phyloP scores from a whole-genome alignment of 2,329 filamentous ascomycete genomes.

The Cladosporium velox region DNA sequence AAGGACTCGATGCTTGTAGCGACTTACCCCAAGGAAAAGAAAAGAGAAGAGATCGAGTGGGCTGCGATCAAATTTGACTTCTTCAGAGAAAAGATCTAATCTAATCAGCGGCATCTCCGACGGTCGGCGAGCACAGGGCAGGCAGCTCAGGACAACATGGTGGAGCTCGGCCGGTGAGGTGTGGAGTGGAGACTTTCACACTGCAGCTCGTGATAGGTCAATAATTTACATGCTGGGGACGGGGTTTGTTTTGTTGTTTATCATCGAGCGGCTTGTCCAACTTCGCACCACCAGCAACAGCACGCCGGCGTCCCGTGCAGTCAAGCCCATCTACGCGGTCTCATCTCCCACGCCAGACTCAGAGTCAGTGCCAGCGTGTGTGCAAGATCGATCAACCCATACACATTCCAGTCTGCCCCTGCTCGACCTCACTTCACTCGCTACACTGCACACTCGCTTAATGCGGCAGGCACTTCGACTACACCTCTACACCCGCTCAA shows the following conservation, averaged over 20 bases:
- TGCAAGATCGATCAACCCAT: constrained; percentile 1
- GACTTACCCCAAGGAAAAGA: constrained; percentile 53
- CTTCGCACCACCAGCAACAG: constrained; percentile 1
- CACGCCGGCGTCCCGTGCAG: constrained; percentile 8
- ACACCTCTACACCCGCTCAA: neutral
- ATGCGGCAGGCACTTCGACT: constrained; percentile 16
- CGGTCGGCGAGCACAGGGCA: neutral
- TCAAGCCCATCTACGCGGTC: neutral
- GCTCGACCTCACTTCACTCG: constrained; percentile 8
- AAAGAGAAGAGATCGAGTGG: constrained; percentile 33
- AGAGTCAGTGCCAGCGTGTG: neutral
- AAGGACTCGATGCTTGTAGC: constrained; percentile 31
- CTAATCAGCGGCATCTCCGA: constrained; percentile 12
- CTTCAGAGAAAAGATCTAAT: neutral
- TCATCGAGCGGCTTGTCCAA: neutral
- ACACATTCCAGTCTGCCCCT: neutral
- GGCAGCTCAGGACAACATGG: too few species aligned
- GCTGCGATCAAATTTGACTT: constrained; percentile 14
- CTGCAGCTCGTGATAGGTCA: neutral
- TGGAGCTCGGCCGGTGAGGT: neutral
- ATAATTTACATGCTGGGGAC: too few species aligned
- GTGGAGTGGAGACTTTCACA: neutral
- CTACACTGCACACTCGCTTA: constrained; percentile 10
- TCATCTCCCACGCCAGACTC: constrained; percentile 2
- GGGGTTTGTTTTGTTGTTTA: neutral